Evolutionary conservation across 306 rosid genomes (phyloP), one percentile per base, ranked within the genome.

Genomic region (Cucumis hystrix): DNA sequence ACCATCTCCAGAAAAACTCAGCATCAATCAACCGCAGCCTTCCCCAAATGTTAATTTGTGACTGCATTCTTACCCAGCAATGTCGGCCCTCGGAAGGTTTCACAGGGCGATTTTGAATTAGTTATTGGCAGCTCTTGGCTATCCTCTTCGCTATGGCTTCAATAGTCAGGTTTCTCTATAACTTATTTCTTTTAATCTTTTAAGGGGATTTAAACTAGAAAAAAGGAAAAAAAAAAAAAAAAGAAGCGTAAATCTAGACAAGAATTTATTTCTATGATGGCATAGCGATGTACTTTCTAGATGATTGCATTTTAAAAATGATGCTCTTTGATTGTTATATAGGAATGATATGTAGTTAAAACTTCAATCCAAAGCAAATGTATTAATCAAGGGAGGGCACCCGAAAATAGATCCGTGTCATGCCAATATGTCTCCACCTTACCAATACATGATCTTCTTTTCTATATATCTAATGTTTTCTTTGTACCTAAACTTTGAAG

Each of bases 1-100:
- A 78, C 96, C 92, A 64, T 81, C 96, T 70, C 84, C 87, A 84
- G 98, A 86, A 49, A 83, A 85, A 77, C 79, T 73, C 23, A 79
- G 64, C 41, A 51, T 81, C 54, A 80, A 81, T 55, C 47, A 83
- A 49, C 10, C 83, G 43, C 83, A 83, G 77, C 86, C 83, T 79
- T 82, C 88, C 72, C 49, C 61, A 8, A 69, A 78, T 72, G 80
- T 72, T 71, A 60, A 70, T 79, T 37, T 43, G 76, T 77, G 30
- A 65, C 45, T 11, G n/a, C 45, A 15, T 72, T 54, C 58, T 63
- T 66, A 35, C 12, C 49, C 18, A 11, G 68, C 79, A 54, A 8
- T 23, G 33, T 33, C 74, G 61, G 14, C 43, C 64, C 11, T 0
- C 0, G 0, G 56, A 43, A 60, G 25, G 21, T 58, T 57, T 23